phyloP scores from a whole-genome alignment of 352 stramenopile species.

The Globisporangium radiosum region DNA sequence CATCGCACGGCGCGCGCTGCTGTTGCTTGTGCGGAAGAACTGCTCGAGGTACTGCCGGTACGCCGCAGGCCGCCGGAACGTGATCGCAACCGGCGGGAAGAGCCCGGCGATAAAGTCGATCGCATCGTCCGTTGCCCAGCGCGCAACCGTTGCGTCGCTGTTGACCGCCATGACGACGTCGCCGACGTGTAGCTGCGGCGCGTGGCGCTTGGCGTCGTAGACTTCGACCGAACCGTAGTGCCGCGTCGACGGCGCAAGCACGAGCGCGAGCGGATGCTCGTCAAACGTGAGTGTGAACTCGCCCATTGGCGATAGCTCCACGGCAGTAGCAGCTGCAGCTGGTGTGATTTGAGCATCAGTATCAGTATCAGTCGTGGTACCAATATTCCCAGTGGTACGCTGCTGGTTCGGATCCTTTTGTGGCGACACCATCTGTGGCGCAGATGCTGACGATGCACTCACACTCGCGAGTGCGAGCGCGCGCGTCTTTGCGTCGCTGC shows the following conservation, averaged over 20 bases:
- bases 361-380: no score
- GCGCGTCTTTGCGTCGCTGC: conserved; percentile 13
- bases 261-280: conserved; percentile 39
- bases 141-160: conserved; percentile 31
- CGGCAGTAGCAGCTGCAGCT: background rate
- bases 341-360: conserved; percentile 10
- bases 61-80: conserved; percentile 42
- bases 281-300: conserved; percentile 57
- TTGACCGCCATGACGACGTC: conserved; percentile 72
- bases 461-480: conserved; percentile 15
- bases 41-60: conserved; percentile 51
- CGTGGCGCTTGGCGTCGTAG: conserved; percentile 50
- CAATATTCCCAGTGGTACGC: no score
- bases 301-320: conserved; percentile 35
- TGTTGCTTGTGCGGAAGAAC: conserved; percentile 27
- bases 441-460: no score
- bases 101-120: conserved; percentile 48
- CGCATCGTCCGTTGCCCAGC: conserved; percentile 45
- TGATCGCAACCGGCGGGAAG: conserved; percentile 36
- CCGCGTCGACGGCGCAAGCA: conserved; percentile 57
- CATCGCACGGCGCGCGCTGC: conserved; percentile 7
- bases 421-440: no score
- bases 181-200: conserved; percentile 38
- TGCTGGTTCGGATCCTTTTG: no score
- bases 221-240: conserved; percentile 72